Percentiles rank a stretch among this genome's conserved stretches.
Conservation (phyloP, 257 asterid species). For the Solanum infundibuliforme region DNA sequence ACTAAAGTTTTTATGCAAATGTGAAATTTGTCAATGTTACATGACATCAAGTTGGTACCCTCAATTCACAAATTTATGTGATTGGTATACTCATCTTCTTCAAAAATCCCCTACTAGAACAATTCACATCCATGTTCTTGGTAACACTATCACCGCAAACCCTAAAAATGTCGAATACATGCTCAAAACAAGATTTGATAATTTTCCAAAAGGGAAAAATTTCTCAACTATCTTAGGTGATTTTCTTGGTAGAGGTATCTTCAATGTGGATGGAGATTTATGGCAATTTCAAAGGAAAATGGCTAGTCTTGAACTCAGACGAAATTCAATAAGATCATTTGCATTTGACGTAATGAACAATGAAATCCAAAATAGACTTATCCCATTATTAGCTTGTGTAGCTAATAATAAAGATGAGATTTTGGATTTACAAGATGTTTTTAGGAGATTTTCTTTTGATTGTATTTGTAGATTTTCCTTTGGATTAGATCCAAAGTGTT, state of each 20-base stretch:
- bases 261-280: slow-evolving; percentile 34
- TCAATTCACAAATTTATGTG: slow-evolving; percentile 45
- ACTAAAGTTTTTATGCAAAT: slow-evolving; percentile 29
- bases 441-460: slow-evolving; percentile 29
- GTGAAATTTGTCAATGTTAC: slow-evolving; percentile 47
- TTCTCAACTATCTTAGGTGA: slow-evolving; percentile 35
- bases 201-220: slow-evolving; percentile 31
- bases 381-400: slow-evolving; percentile 14
- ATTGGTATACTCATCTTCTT: slow-evolving; percentile 70
- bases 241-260: slow-evolving; percentile 34
- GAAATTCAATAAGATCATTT: slow-evolving; percentile 14
- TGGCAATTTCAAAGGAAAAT: slow-evolving; percentile 35
- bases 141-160: slow-evolving; percentile 37
- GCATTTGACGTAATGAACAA: slow-evolving; percentile 24
- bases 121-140: slow-evolving; percentile 59
- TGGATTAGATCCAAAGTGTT: slow-evolving; percentile 35
- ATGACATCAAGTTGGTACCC: slow-evolving; percentile 31
- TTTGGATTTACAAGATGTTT: slow-evolving; percentile 36
- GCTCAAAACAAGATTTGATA: slow-evolving; percentile 28
- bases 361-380: slow-evolving; percentile 23
- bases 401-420: not conserved
- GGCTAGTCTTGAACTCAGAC: slow-evolving; percentile 23
- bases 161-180: slow-evolving; percentile 34
- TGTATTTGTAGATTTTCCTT: slow-evolving; percentile 36
- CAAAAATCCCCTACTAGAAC: slow-evolving; percentile 38